phyloP scores from a whole-genome alignment of 495 filamentous ascomycete genomes.

The Tuber borchii region DNA sequence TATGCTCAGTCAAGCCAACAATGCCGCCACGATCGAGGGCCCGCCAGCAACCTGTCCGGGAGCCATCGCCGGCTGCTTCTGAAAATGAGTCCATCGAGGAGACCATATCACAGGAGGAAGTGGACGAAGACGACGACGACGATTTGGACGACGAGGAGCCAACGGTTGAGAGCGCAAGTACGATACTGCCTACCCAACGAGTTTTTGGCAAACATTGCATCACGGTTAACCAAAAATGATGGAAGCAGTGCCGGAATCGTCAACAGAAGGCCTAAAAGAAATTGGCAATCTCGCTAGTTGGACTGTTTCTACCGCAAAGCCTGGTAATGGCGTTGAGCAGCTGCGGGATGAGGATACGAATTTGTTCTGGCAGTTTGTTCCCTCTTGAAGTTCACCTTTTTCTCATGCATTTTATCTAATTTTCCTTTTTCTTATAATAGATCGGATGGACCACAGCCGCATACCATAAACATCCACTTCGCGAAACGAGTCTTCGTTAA shows the following conservation, averaged over 20 bases:
- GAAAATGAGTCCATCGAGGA: conserved; percentile 38
- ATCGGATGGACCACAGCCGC: conserved; percentile 92
- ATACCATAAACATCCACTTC: conserved; percentile 90
- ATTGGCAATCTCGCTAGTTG: conserved; percentile 92
- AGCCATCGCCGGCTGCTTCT: neutral
- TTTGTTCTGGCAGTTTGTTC: conserved; percentile 77
- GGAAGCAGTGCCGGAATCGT: conserved; percentile 21
- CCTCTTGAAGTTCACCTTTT: neutral
- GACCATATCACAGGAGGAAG: conserved; percentile 39
- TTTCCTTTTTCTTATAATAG: conserved; percentile 35
- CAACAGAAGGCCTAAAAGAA: conserved; percentile 60
- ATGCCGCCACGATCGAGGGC: neutral
- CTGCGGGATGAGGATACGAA: conserved; percentile 70
- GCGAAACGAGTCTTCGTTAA: conserved; percentile 83
- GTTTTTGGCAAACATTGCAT: neutral
- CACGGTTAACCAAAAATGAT: conserved; percentile 3
- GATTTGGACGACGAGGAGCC: conserved; percentile 42
- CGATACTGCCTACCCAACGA: conserved; percentile 5
- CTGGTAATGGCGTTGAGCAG: conserved; percentile 78
- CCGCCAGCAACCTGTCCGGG: neutral
- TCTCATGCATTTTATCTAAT: conserved; percentile 2
- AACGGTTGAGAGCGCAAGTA: conserved; percentile 41
- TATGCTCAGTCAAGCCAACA: neutral
- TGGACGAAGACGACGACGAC: conserved; percentile 28
- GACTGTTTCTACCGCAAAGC: conserved; percentile 85